Base-by-base conservation (phyloP, 345 rosid species). In the Fremontodendron californicum region DNA sequence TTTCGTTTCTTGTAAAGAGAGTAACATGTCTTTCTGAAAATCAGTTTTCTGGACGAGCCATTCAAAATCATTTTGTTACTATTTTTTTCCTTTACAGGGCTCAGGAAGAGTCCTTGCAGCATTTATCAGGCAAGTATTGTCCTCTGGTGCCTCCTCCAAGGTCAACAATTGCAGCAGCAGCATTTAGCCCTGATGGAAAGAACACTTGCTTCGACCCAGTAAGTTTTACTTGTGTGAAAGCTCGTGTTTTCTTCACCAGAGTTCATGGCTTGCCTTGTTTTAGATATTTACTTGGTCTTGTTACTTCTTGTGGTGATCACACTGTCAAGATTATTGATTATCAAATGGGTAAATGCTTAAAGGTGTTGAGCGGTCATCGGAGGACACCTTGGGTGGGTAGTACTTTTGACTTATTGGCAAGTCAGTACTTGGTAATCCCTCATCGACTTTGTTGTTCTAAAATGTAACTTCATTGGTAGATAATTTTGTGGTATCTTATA, bases 321-420 rank as follows among this genome's bases (percentile, higher is more conserved):
- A 93, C 99, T 13, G 97, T 95, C 73, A 95, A 95, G 86, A 89
- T 93, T 75, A 90, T 95, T 84, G 96, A 95, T 84, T 93, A 91
- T 77, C 87, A 90, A 81, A 93, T 90, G 67, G 99, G 98, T 79
- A 88, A 86, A 78, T 95, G 99, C 89, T 87, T 92, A 79, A 95
- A 95, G 85, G 97, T 93, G 75, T 85, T 95, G 85, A 89, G 81
- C 37, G 99, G 99, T 82, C 99, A 95, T 84, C 89, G 96, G 80
- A 88, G 98, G 82, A 95, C 99, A 43, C 99, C 99, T 3, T 95
- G 99, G 99, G 99, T 95, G 94, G 99, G 93, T 87, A 89, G 98
- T 83, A 15, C 39, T 65, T 66, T 66, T 21, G 19, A 15, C 39
- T 69, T 69, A 46, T 27, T 13, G 15, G 57, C 13, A 25, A 45